These are phyloP conservation scores for Dothistroma pini DNA, from an alignment of 2,329 filamentous ascomycete genomes.

Conservation along the genomic window DNA sequence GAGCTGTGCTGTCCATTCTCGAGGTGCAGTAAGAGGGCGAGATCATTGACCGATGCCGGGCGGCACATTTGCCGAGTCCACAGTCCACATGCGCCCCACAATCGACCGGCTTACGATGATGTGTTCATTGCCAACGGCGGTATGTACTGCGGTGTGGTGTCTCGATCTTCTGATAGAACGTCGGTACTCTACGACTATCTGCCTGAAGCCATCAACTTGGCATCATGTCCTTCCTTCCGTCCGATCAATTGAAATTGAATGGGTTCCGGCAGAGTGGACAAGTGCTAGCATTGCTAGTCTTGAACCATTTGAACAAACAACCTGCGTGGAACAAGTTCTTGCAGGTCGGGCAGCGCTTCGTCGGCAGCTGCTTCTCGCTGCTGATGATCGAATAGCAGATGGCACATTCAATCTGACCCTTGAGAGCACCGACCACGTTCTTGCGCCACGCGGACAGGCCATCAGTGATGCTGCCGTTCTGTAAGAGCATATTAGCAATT, in stretches of 20 bases:
- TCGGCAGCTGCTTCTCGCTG: conserved; percentile 81
- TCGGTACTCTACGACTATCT: neutral
- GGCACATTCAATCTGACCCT: conserved; percentile 91
- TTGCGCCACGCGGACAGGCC: conserved; percentile 79
- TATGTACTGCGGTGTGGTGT: too few species aligned
- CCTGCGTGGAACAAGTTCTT: conserved; percentile 88
- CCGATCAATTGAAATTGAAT: conserved; percentile 59
- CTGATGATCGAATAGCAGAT: conserved; percentile 89
- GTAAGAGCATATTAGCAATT: conserved; percentile 9
- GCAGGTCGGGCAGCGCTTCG: conserved; percentile 88
- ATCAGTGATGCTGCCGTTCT: conserved; percentile 82
- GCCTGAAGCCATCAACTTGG: neutral
- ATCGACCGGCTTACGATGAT: neutral
- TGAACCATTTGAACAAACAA: conserved; percentile 97
- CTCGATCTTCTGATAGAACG: neutral
- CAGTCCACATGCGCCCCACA: neutral
- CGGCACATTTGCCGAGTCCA: neutral
- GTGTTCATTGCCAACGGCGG: neutral
- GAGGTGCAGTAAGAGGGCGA: neutral
- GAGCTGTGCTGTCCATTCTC: neutral
- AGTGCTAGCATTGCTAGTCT: conserved; percentile 83
- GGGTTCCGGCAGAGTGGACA: conserved; percentile 91
- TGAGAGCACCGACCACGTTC: conserved; percentile 82
- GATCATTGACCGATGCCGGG: neutral
- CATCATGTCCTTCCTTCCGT: neutral